Evolutionary conservation across 1,139 yeast genomes (phyloP), one percentile per base, ranked within the genome.

Genomic region (Kodamaea fungicola): DNA sequence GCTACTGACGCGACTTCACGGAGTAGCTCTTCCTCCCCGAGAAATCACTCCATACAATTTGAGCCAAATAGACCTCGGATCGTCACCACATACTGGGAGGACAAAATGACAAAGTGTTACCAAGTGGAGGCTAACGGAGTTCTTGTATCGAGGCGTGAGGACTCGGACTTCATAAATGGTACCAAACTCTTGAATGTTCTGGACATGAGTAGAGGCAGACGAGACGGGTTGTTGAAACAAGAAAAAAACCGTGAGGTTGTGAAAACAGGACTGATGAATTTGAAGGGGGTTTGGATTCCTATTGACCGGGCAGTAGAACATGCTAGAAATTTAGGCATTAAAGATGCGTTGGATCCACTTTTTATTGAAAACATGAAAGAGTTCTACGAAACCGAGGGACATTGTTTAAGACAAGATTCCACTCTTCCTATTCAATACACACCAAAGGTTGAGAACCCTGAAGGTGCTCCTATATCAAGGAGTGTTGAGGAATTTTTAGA

Each of bases 261-360:
- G 12, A 74, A 74, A 44, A 64, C 67, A 7, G 81, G 81, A 0
- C 62, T 74, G 2, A 76, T 76, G 78, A 71, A 71, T 45, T 58
- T 76, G 44, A 76, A 76, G 46, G 81, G 74, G 0, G 79, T 76
- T 1, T 76, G 81, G 81, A 67, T 76, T 12, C 81, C 81, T 0
- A 72, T 70, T 49, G 76, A 72, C 19, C 50, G 80, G 26, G 80
- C 81, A 0, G 56, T 58, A 29, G 78, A 74, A 44, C 62, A 76
- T 39, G 80, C 81, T 1, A 55, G 75, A 28, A 68, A 69, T 40
- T 78, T 74, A 47, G 76, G 76, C 1, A 54, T 69, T 6, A 58
- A 55, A 8, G 59, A 54, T 12, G 41, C 60, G 9, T 57, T 75
- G 32, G 67, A 62, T 41, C 80, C 80, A 0, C 53, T 76, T 16